Base-by-base conservation (phyloP, 2,329 filamentous ascomycete species). In the Amauroascus verrucosus region DNA sequence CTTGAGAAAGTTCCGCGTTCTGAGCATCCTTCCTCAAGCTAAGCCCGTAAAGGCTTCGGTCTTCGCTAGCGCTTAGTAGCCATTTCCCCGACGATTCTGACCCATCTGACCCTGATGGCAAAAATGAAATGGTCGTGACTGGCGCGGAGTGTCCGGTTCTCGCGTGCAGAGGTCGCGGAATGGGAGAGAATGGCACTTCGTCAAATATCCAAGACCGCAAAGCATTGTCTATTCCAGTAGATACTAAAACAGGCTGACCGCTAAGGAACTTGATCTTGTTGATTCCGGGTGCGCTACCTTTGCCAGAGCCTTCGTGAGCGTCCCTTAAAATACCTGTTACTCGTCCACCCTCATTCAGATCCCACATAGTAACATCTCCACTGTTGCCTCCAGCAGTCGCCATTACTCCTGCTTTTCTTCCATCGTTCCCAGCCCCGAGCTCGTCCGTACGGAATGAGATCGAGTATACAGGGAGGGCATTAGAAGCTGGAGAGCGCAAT, bases 141-240 rank as follows among this genome's bases (percentile, higher is more conserved):
- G 90, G 84, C 2, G 85, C 89, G 8, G 90, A 88, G 67, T 98
- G 93, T 1, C 93, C 93, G 60, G 86, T 89, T 59, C 93, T 80
- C 2, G 82, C 81, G 68, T 98, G 93, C 28, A 98, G 74, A 24
- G 88, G 85, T 16, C 91, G 81, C 1, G 93, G 93, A 9, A 90
- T 78, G 0, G 90, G 83, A 0, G 87, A 93, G 66, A 95, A 95
- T 0, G 91, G 90, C 0, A 84, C 84, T 67, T 94, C 85, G 63
- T 97, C 91, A 62, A 96, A 95, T 57, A 97, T 93, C 91, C 91
- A 96, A 4, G 89, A 90, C 67, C 91, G 94, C 55, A 98, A 74
- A 8, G 90, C 88, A 70, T 98, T 98, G 67, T 98, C 93, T 46
- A 86, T 77, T 3, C 93, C 94, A 59, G 88, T 93, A 8, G 89